A percentile compares a stretch with the other conserved stretches of the same genome.
phyloP scores from a whole-genome alignment of 805 yeast species.

The Candida sonorensis region DNA sequence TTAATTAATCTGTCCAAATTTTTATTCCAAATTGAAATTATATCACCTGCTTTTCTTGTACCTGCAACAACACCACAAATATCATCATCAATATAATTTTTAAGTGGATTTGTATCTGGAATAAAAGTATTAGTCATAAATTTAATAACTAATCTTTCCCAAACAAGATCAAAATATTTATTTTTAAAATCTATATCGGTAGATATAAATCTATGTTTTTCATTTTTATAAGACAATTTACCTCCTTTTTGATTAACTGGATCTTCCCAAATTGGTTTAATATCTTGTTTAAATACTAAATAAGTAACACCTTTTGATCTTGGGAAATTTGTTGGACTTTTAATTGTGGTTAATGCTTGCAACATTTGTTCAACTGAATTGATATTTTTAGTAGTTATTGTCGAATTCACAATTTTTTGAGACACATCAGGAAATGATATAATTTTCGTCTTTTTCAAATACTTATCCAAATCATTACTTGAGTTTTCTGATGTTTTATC shows the following conservation, averaged over 20 bases:
- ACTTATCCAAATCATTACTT: slow-evolving; percentile 34
- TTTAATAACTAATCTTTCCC: slow-evolving; percentile 51
- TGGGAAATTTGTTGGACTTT: slow-evolving; percentile 32
- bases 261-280: slow-evolving; percentile 66
- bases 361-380: slow-evolving; percentile 50
- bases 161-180: slow-evolving; percentile 32
- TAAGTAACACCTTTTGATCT: slow-evolving; percentile 48
- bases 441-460: slow-evolving; percentile 39
- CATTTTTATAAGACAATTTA: slow-evolving; percentile 51
- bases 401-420: slow-evolving; percentile 2
- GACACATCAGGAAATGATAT: slow-evolving; percentile 31
- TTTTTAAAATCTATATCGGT: slow-evolving; percentile 11
- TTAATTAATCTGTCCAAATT: too few species aligned
- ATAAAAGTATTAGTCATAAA: slow-evolving; percentile 45
- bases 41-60: slow-evolving; percentile 52
- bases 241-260: slow-evolving; percentile 56
- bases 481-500: slow-evolving; percentile 2
- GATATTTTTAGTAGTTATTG: slow-evolving; percentile 21
- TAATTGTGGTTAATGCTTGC: slow-evolving; percentile 35
- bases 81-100: slow-evolving; percentile 37
- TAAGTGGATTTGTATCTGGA: slow-evolving; percentile 32
- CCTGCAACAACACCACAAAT: slow-evolving; percentile 56
- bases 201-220: slow-evolving; percentile 20
- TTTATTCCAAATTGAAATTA: slow-evolving; percentile 57
- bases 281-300: slow-evolving; percentile 50